phyloP scores from a whole-genome alignment of 2,329 filamentous ascomycete genomes.

The Cladosporium colombiae region DNA sequence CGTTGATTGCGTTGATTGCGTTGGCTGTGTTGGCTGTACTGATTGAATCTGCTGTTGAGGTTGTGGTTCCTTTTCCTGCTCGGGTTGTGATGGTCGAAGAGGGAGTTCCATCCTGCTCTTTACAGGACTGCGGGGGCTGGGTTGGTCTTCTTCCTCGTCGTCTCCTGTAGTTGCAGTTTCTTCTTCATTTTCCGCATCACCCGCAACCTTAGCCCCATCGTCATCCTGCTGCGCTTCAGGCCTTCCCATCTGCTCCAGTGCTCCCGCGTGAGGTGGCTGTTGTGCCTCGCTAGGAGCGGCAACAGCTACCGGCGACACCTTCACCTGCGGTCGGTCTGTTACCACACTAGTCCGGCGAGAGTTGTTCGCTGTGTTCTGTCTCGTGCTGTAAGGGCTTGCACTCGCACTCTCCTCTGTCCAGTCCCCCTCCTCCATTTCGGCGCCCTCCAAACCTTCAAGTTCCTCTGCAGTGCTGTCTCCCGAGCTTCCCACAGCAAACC shows the following conservation, averaged over 20 bases:
- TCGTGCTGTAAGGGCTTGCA: slow-evolving; percentile 39
- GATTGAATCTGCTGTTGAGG: slow-evolving; percentile 10
- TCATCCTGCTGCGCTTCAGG: slow-evolving; percentile 4
- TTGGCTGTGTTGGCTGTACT: slow-evolving; percentile 17
- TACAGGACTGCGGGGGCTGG: slow-evolving; percentile 14
- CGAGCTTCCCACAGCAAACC: slow-evolving; percentile 35
- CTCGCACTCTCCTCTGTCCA: slow-evolving; percentile 41
- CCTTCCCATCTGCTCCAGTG: not conserved
- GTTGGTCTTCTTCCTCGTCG: not conserved
- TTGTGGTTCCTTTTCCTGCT: slow-evolving; percentile 6
- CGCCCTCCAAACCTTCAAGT: slow-evolving; percentile 33
- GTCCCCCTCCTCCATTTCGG: slow-evolving; percentile 35
- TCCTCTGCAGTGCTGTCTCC: slow-evolving; percentile 33
- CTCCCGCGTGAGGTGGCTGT: not conserved
- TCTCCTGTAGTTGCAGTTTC: slow-evolving; percentile 9
- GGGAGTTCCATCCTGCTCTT: not conserved
- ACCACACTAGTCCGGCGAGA: slow-evolving; percentile 35
- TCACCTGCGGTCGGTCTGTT: slow-evolving; percentile 27
- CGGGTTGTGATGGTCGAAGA: not conserved
- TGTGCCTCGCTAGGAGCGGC: not conserved
- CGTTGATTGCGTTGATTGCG: slow-evolving; percentile 14
- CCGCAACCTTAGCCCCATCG: slow-evolving; percentile 1
- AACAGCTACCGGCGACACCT: slow-evolving; percentile 13
- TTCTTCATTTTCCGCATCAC: slow-evolving; percentile 13
- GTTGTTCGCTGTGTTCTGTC: slow-evolving; percentile 40